A percentile compares a stretch with the other conserved stretches of the same genome.
Conservation (phyloP, 2,329 filamentous ascomycete genomes). For the Coniella lustricola region DNA sequence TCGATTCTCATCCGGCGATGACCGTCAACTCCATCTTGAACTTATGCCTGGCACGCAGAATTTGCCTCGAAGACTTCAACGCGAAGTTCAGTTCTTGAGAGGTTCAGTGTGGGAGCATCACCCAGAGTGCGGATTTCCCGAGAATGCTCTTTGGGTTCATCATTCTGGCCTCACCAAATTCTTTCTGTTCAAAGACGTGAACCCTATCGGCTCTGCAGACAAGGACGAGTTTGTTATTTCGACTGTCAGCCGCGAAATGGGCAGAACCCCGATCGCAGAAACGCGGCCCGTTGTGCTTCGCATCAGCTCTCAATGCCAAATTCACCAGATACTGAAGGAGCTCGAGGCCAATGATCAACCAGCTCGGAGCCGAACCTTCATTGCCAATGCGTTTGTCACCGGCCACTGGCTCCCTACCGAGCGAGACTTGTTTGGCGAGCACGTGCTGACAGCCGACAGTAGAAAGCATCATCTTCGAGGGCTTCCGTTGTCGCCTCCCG, state of each 20-base stretch:
- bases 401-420: constrained; percentile 5
- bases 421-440: not conserved
- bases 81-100: not conserved
- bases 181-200: constrained; percentile 27
- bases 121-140: constrained; percentile 25
- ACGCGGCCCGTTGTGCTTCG: constrained; percentile 10
- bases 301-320: constrained; percentile 1
- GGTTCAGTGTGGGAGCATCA: constrained; percentile 3
- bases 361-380: not conserved
- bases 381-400: not conserved
- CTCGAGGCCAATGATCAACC: not conserved
- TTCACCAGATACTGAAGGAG: constrained; percentile 7
- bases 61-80: not conserved
- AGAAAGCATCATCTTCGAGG: not conserved
- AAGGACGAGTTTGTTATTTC: constrained; percentile 27
- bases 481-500: constrained; percentile 6
- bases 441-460: not conserved
- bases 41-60: not conserved
- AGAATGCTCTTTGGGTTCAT: constrained; percentile 22
- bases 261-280: constrained; percentile 5
- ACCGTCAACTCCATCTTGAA: not conserved
- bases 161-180: constrained; percentile 1
- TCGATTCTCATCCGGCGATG: not conserved
- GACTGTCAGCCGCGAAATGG: constrained; percentile 10
- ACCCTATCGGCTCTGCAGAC: constrained; percentile 15